These are phyloP conservation scores for Termitomyces sp. DNA, from an alignment of 768 basidiomycete species.

Conservation along the genomic window DNA sequence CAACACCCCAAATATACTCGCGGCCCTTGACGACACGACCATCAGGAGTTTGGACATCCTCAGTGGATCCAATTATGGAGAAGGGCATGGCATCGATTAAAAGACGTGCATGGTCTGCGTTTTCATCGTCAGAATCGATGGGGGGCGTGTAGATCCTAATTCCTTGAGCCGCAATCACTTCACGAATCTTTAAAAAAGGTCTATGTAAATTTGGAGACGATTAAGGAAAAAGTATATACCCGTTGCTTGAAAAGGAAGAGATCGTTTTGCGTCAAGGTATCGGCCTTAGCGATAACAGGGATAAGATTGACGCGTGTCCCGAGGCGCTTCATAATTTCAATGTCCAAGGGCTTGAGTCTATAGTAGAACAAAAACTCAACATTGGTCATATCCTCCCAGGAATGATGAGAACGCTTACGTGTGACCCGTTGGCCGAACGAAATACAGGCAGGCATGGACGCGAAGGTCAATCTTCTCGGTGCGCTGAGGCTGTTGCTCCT, in stretches of 20 bases:
- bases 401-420: conserved; percentile 57
- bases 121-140: conserved; percentile 82
- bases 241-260: conserved; percentile 89
- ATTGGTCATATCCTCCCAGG: conserved; percentile 1
- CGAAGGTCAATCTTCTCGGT: conserved; percentile 91
- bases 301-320: conserved; percentile 98
- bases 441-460: conserved; percentile 96
- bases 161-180: conserved; percentile 85
- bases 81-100: conserved; percentile 94
- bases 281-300: conserved; percentile 96
- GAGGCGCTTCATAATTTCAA: conserved; percentile 99
- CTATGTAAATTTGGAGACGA: conserved; percentile 3
- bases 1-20: conserved; percentile 99
- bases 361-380: not conserved
- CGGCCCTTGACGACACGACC: conserved; percentile 95
- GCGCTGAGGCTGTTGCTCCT: conserved; percentile 98
- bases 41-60: conserved; percentile 89
- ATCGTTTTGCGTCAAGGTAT: conserved; percentile 94
- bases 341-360: conserved; percentile 94
- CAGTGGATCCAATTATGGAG: conserved; percentile 96
- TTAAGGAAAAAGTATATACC: conserved; percentile 41
- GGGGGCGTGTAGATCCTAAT: conserved; percentile 96
- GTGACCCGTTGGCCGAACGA: conserved; percentile 94
- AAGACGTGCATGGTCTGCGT: conserved; percentile 83
- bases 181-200: conserved; percentile 60